These are phyloP conservation scores for Boeremia lycopersici DNA, from an alignment of 2,329 filamentous ascomycete species.

Conservation along the genomic window DNA sequence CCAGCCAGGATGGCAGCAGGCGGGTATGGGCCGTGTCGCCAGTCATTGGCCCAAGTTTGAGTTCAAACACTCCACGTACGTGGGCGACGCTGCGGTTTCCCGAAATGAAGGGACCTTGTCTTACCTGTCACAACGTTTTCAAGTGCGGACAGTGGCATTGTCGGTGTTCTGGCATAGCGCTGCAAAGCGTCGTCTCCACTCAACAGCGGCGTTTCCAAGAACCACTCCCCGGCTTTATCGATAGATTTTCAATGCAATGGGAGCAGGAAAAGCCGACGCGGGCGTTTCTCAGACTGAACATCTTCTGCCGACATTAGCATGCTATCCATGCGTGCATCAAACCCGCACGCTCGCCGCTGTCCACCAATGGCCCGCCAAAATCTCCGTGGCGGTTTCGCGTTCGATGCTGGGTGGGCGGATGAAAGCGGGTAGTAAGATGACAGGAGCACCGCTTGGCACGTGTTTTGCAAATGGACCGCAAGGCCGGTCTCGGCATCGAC, in stretches of 20 bases:
- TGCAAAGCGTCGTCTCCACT: conserved; percentile 24
- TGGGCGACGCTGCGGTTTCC: conserved; percentile 46
- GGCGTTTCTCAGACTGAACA: conserved; percentile 25
- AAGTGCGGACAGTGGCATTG: neutral
- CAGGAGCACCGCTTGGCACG: conserved; percentile 36
- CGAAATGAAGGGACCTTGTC: conserved; percentile 50
- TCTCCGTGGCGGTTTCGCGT: conserved; percentile 39
- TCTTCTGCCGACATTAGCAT: conserved; percentile 34
- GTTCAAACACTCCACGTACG: conserved; percentile 43
- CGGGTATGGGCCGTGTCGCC: conserved; percentile 32
- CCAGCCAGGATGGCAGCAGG: conserved; percentile 31
- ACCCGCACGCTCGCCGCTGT: conserved; percentile 32
- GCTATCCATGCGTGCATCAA: conserved; percentile 46
- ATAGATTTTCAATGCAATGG: conserved; percentile 23
- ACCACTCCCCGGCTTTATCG: conserved; percentile 14
- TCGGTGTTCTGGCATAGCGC: conserved; percentile 22
- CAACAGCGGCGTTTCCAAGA: conserved; percentile 24
- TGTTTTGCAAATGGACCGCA: conserved; percentile 39
- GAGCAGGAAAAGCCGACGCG: conserved; percentile 3
- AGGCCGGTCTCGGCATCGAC: conserved; percentile 25
- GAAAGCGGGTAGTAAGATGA: conserved; percentile 19
- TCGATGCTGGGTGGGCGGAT: conserved; percentile 10
- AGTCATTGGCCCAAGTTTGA: conserved; percentile 43
- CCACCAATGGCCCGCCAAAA: conserved; percentile 38
- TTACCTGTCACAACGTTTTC: conserved; percentile 30